Conservation (phyloP, 2,329 filamentous ascomycete genomes). For the Penicillium brasilianum region DNA sequence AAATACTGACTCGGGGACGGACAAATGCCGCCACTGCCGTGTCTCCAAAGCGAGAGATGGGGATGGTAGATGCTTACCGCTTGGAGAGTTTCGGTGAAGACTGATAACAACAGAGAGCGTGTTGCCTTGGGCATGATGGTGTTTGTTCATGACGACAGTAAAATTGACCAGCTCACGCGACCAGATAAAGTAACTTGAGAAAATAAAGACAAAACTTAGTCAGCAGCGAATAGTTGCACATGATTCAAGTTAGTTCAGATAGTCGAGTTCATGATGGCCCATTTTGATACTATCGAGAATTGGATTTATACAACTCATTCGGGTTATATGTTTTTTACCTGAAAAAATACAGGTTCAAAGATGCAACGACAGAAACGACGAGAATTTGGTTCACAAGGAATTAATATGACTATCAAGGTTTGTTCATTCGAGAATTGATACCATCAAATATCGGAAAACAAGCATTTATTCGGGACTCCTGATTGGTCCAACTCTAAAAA, state of each 20-base stretch:
- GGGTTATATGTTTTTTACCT: background rate
- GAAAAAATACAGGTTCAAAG: background rate
- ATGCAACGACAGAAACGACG: background rate
- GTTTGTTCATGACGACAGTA: background rate
- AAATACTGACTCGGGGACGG: background rate
- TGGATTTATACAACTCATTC: background rate
- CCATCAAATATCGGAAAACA: slow-evolving; percentile 7
- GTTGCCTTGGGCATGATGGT: background rate
- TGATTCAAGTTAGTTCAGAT: too few species aligned
- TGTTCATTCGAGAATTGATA: background rate
- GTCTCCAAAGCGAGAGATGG: background rate
- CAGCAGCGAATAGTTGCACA: background rate
- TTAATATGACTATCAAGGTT: too few species aligned
- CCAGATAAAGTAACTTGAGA: too few species aligned
- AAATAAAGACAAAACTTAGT: too few species aligned
- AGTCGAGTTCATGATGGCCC: background rate
- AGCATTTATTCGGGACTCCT: slow-evolving; percentile 8
- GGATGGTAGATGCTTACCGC: background rate
- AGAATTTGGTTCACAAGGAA: too few species aligned
- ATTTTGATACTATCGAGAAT: too few species aligned
- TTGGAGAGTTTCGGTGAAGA: background rate
- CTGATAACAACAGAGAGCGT: background rate
- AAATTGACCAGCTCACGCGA: background rate
- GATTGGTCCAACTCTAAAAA: slow-evolving; percentile 13
- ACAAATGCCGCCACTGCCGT: background rate